phyloP scores from a whole-genome alignment of 768 basidiomycete species.

The Calocybe indica region DNA sequence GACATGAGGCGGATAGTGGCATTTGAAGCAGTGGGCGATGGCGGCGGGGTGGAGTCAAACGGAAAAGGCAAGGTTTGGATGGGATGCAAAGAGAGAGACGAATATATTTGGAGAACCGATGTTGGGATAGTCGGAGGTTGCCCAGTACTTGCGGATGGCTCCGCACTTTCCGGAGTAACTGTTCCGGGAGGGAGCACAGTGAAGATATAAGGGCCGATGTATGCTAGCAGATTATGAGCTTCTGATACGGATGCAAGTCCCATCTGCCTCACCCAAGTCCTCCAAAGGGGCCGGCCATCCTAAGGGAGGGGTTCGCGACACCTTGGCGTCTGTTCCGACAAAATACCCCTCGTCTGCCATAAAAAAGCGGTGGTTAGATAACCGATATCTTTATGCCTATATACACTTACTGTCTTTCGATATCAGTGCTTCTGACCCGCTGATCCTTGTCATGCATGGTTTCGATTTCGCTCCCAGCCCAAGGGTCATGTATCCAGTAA shows the following conservation, averaged over 20 bases:
- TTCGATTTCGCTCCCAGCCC: constrained; percentile 73
- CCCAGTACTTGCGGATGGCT: constrained; percentile 14
- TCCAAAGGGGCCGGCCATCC: constrained; percentile 81
- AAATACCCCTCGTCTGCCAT: constrained; percentile 61
- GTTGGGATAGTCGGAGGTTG: constrained; percentile 37
- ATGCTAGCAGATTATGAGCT: constrained; percentile 34
- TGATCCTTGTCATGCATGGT: constrained; percentile 50
- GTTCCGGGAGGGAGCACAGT: constrained; percentile 69
- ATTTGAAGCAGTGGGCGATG: constrained; percentile 27
- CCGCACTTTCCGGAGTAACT: constrained; percentile 26
- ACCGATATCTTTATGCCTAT: not conserved
- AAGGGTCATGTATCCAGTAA: constrained; percentile 83
- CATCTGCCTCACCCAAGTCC: constrained; percentile 50
- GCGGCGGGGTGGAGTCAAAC: constrained; percentile 31
- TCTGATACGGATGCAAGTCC: not conserved
- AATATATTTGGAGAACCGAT: constrained; percentile 63
- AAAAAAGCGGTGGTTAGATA: constrained; percentile 1
- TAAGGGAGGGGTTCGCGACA: constrained; percentile 42
- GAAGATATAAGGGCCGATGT: constrained; percentile 73
- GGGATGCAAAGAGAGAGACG: constrained; percentile 56
- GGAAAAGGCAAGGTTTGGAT: constrained; percentile 65
- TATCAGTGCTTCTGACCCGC: constrained; percentile 61
- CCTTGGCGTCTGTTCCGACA: constrained; percentile 53
- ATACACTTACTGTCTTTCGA: constrained; percentile 68
- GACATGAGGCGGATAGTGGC: constrained; percentile 62